Evolutionary conservation across 1,139 yeast genomes (phyloP).

Genomic region (Candida tropicalis): DNA sequence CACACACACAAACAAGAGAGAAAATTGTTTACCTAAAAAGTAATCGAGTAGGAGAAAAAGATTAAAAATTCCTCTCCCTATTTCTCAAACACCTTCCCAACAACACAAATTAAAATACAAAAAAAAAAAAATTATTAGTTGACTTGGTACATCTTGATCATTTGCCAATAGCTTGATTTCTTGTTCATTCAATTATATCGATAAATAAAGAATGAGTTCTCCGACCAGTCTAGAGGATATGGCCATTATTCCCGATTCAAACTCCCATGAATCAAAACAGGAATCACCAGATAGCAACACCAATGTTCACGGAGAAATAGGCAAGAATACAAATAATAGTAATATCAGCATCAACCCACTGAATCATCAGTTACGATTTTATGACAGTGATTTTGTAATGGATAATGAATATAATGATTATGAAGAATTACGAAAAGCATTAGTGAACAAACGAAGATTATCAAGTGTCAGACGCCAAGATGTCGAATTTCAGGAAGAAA

Average conservation of each 20-base stretch:
- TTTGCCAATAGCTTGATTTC: no score
- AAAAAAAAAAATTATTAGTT: background rate
- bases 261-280: constrained; percentile 4
- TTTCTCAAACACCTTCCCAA: background rate
- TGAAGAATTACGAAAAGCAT: constrained; percentile 38
- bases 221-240: constrained; percentile 34
- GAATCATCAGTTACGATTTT: constrained; percentile 15
- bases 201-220: constrained; percentile 27
- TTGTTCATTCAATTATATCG: background rate
- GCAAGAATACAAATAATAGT: constrained; percentile 1
- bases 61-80: constrained; percentile 7
- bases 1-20: constrained; percentile 1
- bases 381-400: constrained; percentile 35
- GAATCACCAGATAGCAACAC: constrained; percentile 8
- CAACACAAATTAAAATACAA: background rate
- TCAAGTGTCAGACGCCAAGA: constrained; percentile 17
- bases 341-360: background rate
- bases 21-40: constrained; percentile 3
- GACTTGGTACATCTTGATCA: no score
- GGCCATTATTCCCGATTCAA: constrained; percentile 10
- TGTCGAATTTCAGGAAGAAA: constrained; percentile 10
- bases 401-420: constrained; percentile 38
- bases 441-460: constrained; percentile 32
- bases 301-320: constrained; percentile 10
- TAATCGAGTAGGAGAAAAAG: background rate